Evolutionary conservation across 495 filamentous ascomycete genomes (phyloP), one percentile per base, ranked within the genome.

Genomic region (Hypomontagnella submonticulosa): DNA sequence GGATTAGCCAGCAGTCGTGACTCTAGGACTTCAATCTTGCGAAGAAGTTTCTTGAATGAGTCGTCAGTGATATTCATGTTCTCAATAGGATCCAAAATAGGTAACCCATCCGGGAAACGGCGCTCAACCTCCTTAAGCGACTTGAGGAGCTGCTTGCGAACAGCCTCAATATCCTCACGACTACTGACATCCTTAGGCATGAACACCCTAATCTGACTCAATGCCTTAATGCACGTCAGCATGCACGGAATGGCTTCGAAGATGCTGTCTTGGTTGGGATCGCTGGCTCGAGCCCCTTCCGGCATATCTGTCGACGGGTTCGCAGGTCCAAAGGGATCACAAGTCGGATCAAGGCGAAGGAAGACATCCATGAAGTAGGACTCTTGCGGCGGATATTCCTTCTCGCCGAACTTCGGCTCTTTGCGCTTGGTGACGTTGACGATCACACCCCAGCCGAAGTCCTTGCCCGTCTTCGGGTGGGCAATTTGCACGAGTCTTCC

Each of bases 1-100:
- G 94, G 92, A 69, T 96, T 97, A 10, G 88, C 78, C 4, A 97
- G 76, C n/a, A 99, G 80, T 23, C 89, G 86, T n/a, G 93, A 92
- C 74, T 99, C 96, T 5, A 98, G 85, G 20, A 97, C 90, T 73
- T 99, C 96, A 58, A 98, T 97, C 87, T 97, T 98, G 66, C 94
- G 86, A 9, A 97, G 87, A 3, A 95, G 84, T 70, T 92, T 91
- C 81, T 96, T 97, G 80, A 98, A 98, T 0, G 86, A 87, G 4
- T 95, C 91, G 73, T 98, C 95, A 12, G 81, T 88, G 73, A 99
- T 97, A 11, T 84, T 80, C 95, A 98, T 97, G 70, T 96, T 90
- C 71, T 98, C 93, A 50, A 99, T 87, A 0, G 95, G 96, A 73
- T 99, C 95, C 27, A 98, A 74, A 5, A 92, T 76, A 10, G 95